Base-by-base conservation (phyloP, 2,329 filamentous ascomycete genomes). In the Colletotrichum gloeosporioides region DNA sequence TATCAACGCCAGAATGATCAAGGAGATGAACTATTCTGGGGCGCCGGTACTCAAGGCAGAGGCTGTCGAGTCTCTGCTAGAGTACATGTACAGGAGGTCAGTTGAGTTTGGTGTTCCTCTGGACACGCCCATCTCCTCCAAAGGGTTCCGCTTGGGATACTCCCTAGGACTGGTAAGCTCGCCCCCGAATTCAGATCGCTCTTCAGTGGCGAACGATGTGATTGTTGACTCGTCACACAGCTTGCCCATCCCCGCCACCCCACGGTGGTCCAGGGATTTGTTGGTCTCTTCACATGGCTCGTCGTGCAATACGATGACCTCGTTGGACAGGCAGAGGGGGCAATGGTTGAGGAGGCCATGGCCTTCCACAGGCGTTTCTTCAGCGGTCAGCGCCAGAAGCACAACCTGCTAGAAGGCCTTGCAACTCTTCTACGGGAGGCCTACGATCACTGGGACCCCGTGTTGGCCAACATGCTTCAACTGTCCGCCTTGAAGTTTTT, bases 281-380 rank as follows among this genome's bases (percentile, higher is more conserved):
- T 79, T 9, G 78, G 73, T 15, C 77, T 79, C 32, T 79, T 79
- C 34, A 79, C 79, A 7, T 79, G 79, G 78, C 71, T 80, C 25
- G 78, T 79, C 5, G 78, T 79, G 4, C 77, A 79, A 25, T 78
- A 79, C 66, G 79, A 80, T 64, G 78, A 80, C 22, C 76, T 78
- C 9, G 70, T 78, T 22, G 78, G 77, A 12, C 78, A 79, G 39
- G 73, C 77, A 55, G 62, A 79, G 22, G 69, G 77, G n/a, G n/a
- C 44, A 4, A 78, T 78, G 32, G 68, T 78, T 34, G 78, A 77
- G 31, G 78, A 78, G 22, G 78, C 71, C 25, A 44, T 66, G 44
- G 22, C 62, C 10, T 79, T 79, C 68, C 78, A 79, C 22, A 63
- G 57, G 27, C 77, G 78, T 8, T 77, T 79, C 69, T 76, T 79